Evolutionary conservation across 2,329 filamentous ascomycete genomes (phyloP).

Genomic region (Alternaria angustiovoidea): DNA sequence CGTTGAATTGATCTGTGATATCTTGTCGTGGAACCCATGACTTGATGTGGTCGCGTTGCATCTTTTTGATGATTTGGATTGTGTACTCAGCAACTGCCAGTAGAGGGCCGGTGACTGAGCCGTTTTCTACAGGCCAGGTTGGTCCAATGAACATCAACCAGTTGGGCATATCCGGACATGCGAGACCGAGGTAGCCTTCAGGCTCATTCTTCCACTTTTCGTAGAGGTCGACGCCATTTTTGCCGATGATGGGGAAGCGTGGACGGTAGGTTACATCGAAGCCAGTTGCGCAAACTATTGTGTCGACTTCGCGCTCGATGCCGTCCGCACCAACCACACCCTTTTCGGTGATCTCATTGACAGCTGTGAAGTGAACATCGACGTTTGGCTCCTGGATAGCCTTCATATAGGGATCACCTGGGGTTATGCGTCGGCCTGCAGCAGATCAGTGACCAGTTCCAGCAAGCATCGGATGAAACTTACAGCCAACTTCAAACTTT

Average conservation of each 20-base stretch:
- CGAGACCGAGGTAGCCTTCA: constrained; percentile 54
- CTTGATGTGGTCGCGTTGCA: constrained; percentile 57
- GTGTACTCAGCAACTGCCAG: constrained; percentile 52
- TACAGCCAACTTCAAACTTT: constrained; percentile 56
- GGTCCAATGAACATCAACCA: constrained; percentile 54
- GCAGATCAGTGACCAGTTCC: background rate
- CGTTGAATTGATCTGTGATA: constrained; percentile 55
- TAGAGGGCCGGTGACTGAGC: constrained; percentile 54
- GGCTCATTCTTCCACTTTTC: constrained; percentile 53
- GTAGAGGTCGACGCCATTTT: constrained; percentile 50
- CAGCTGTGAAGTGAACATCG: constrained; percentile 60
- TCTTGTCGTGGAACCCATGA: constrained; percentile 53
- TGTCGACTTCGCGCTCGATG: constrained; percentile 52
- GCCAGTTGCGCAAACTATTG: constrained; percentile 57
- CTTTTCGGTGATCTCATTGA: constrained; percentile 56
- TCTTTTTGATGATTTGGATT: constrained; percentile 55
- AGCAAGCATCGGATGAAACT: constrained; percentile 1
- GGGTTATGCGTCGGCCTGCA: constrained; percentile 54
- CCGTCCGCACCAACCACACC: constrained; percentile 57
- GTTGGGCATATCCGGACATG: constrained; percentile 55
- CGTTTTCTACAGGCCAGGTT: constrained; percentile 57
- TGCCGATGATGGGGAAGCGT: constrained; percentile 55
- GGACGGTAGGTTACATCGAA: constrained; percentile 56
- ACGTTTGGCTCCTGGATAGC: constrained; percentile 61
- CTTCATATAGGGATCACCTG: constrained; percentile 61